Base-by-base conservation (phyloP, 495 filamentous ascomycete species). In the Penicillium manginii region DNA sequence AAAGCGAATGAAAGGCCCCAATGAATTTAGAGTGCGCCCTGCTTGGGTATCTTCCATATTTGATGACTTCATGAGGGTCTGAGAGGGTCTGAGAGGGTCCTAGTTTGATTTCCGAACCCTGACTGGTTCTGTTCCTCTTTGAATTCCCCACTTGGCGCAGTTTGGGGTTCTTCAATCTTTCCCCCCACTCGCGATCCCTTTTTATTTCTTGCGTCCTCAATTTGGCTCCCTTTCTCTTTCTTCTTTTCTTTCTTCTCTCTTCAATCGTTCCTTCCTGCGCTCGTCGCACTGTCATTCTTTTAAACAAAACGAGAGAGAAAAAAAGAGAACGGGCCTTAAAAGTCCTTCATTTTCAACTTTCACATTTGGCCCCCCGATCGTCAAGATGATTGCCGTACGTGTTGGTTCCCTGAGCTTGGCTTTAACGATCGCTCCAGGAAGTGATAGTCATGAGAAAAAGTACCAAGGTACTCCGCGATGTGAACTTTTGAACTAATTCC, bases 351-450 rank as follows among this genome's bases (percentile, higher is more conserved):
- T n/a, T n/a, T n/a, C 31, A 14, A 22, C 15, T 52, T 2, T n/a
- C 11, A 40, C 15, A 31, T 54, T 26, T 48, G n/a, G 23, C 45
- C 21, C 14, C 14, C 39, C 45, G 43, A 26, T 52, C 39, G 52
- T 67, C 65, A 62, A 33, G 12, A 68, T 68, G 65, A 54, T 68
- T 47, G 50, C 56, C n/a, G 65, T 68, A 68, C 12, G 62, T 59
- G 19, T 17, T 29, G 37, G 11, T 26, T 12, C 26, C 43, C 50
- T 45, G 17, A 48, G 19, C 32, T 47, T 47, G 45, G 45, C 45
- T n/a, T 26, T 26, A 12, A 26, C 42, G 48, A 50, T 50, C 48
- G 31, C 48, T 19, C 48, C 48, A 5, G 32, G 19, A 35, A 33
- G 54, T 50, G 15, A 54, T 35, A 49, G 15, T 50, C 46, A 40